Base-by-base conservation (phyloP, 2,329 filamentous ascomycete genomes). In the Fusarium foetens region DNA sequence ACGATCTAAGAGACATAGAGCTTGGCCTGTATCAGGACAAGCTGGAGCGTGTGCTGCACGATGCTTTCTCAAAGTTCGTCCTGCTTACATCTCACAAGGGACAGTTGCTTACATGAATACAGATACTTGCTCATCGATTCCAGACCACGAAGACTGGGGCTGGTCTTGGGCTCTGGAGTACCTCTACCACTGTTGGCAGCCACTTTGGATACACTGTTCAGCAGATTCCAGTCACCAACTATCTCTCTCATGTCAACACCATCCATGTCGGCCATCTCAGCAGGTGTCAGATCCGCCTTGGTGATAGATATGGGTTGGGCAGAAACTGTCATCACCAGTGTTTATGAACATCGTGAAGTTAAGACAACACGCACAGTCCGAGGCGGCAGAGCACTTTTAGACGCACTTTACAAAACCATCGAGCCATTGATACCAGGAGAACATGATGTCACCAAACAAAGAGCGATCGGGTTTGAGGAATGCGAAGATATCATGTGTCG, bases 221-320 rank as follows among this genome's bases (percentile, higher is more conserved):
- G 87, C 66, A 91, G 89, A 51, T 96, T 95, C 80, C 93, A 95
- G 73, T 88, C 92, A 21, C 93, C 95, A 1, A 91, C 89, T 27
- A 88, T 98, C 71, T 95, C 94, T 5, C 86, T 99, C 45, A 84
- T 98, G 77, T 94, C 94, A 2, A 88, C 90, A 1, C 90, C 95
- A 1, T 88, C 94, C 25, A 91, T 96, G 81, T 86, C 90, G 4
- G 86, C 92, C 11, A 88, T 95, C 6, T 92, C 92, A 12, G 94
- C 95, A 10, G 96, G 96, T 1, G 84, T 97, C 43, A 90, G 96
- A 19, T 94, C 93, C n/a, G 94, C 92, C 2, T 81, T 99, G 45
- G 90, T 98, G 1, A 86, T 99, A 41, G 94, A 99, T 78, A 87
- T 99, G 67, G 96, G 95, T 46, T 99, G 96, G 96, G 88, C 91